Conservation (phyloP, 441 rosid genomes). For the Brassica balearica region DNA sequence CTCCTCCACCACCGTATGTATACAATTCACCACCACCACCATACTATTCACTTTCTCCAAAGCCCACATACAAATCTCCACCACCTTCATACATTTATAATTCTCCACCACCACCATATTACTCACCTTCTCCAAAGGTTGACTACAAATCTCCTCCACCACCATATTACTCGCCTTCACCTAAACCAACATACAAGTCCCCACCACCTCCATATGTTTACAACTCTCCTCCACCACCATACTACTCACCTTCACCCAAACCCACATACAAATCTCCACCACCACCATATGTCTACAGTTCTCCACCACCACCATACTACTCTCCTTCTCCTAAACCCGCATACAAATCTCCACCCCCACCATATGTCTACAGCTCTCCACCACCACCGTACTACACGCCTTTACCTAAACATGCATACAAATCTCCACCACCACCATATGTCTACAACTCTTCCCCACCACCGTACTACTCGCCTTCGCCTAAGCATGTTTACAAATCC, state of each 20-base stretch:
- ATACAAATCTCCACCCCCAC: constrained; percentile 33
- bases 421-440: constrained; percentile 33
- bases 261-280: constrained; percentile 21
- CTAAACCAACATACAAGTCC: neutral
- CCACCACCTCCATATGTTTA: constrained; percentile 6
- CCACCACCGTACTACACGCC: neutral
- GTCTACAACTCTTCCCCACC: constrained; percentile 24
- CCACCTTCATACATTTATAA: neutral
- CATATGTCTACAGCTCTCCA: constrained; percentile 12
- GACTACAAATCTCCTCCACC: constrained; percentile 3
- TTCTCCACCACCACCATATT: constrained; percentile 28
- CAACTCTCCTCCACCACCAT: neutral
- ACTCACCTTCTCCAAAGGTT: neutral
- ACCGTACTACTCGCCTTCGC: neutral
- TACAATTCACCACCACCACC: constrained; percentile 27
- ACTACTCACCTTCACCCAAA: neutral
- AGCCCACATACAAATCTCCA: neutral
- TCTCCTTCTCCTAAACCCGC: neutral
- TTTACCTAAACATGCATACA: neutral
- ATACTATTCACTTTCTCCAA: constrained; percentile 13
- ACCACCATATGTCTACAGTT: constrained; percentile 15
- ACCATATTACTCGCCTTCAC: neutral
- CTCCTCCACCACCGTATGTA: constrained; percentile 10
- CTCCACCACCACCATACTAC: constrained; percentile 36
- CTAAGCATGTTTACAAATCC: constrained; percentile 3